phyloP scores from a whole-genome alignment of 2,329 filamentous ascomycete species.

The Diaporthe sp. region DNA sequence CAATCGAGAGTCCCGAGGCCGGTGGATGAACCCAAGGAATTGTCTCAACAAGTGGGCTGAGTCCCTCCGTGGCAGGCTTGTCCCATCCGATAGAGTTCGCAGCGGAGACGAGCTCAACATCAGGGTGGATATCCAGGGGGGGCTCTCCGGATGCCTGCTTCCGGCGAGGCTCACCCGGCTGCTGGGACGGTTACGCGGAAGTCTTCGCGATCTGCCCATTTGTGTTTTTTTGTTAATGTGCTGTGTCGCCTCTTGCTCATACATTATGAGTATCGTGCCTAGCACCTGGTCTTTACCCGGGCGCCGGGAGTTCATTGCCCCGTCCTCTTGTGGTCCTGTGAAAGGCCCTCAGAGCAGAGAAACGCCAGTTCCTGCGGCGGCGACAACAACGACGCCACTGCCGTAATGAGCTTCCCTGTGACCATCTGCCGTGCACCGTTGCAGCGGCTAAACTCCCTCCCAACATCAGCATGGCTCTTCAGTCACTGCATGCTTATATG shows the following conservation, averaged over 20 bases:
- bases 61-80: background rate
- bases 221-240: background rate
- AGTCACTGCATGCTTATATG: background rate
- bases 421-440: background rate
- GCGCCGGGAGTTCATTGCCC: background rate
- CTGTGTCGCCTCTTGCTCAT: background rate
- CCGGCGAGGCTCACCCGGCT: background rate
- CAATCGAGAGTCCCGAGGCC: background rate
- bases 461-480: background rate
- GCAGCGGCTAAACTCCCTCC: background rate
- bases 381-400: background rate
- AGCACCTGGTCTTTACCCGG: background rate
- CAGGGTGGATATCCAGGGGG: constrained; percentile 18
- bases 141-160: background rate
- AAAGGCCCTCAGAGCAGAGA: background rate
- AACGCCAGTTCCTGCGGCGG: too few relatives aligned
- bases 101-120: constrained; percentile 12
- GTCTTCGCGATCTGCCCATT: background rate
- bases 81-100: constrained; percentile 21
- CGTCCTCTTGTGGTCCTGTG: background rate
- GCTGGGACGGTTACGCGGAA: background rate
- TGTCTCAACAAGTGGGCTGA: background rate
- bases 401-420: background rate
- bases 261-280: background rate
- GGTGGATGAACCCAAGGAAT: background rate